A percentile compares a stretch with the other conserved stretches of the same genome.
Conservation (phyloP, 2,329 filamentous ascomycete species). For the Cryphonectria nitschkei region DNA sequence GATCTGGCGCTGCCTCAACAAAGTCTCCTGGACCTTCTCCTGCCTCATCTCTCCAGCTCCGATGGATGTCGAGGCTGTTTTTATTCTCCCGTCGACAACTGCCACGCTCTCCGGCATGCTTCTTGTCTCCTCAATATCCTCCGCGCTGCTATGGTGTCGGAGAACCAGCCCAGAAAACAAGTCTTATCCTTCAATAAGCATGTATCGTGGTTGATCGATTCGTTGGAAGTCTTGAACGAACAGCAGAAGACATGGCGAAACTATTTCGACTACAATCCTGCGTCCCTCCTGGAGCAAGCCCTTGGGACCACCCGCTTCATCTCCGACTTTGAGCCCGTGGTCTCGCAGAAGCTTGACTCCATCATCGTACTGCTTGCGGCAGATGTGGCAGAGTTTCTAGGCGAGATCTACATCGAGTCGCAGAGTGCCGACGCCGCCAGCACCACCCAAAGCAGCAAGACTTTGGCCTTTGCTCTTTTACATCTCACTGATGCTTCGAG, state of each 20-base stretch:
- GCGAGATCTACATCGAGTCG: constrained; percentile 30
- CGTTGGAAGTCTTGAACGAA: constrained; percentile 47
- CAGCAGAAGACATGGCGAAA: constrained; percentile 45
- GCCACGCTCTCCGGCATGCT: constrained; percentile 53
- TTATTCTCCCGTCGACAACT: constrained; percentile 45
- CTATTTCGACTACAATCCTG: constrained; percentile 37
- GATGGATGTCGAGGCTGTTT: constrained; percentile 38
- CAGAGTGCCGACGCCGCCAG: constrained; percentile 24
- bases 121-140: constrained; percentile 49
- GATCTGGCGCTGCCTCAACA: constrained; percentile 45
- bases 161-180: constrained; percentile 39
- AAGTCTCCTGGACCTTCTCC: constrained; percentile 38
- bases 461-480: constrained; percentile 33
- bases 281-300: constrained; percentile 41
- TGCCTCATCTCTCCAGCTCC: constrained; percentile 32
- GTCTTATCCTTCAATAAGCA: constrained; percentile 44
- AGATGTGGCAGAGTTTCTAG: constrained; percentile 29
- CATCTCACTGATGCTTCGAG: constrained; percentile 33
- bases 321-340: constrained; percentile 25
- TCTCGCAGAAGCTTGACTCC: constrained; percentile 36
- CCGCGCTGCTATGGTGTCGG: constrained; percentile 43
- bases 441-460: constrained; percentile 14
- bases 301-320: constrained; percentile 34
- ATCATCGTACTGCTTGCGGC: constrained; percentile 34
- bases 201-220: constrained; percentile 55